Base-by-base conservation (phyloP, 1,139 yeast genomes). In the Taphrina confusa region DNA sequence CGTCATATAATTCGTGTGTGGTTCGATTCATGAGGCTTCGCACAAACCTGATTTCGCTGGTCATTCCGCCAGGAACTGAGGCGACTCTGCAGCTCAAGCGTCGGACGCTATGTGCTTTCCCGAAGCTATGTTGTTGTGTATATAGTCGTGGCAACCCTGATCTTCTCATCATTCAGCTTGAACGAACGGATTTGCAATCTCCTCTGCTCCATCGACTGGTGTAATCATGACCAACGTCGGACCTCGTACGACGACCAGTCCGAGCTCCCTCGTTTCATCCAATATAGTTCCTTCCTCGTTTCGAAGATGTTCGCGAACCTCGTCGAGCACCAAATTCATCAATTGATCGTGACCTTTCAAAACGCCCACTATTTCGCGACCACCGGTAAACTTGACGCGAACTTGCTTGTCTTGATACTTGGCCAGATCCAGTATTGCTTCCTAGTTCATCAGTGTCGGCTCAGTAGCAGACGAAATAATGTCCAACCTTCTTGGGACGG, bases 311-410 rank as follows among this genome's bases (percentile, higher is more conserved):
- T 92, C 97, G 51, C 79, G 79, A 11, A 87, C 91, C 49, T 90
- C 84, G 68, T 90, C 96, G 66, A 92, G 79, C 6, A 92, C 97
- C 67, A 92, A 78, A 74, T 92, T 92, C 95, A 91, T 86, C 72
- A 90, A 79, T 72, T 87, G 95, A 72, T 92, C 98, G 71, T 80
- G 90, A 18, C 98, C 97, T 68, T 87, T 88, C 67, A 92, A 79
- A 0, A 76, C 74, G 23, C 98, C 98, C 25, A 79, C 78, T 8
- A 91, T 84, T 64, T 77, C 79, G 71, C 97, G 81, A 12, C 96
- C 97, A n/a, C 96, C 96, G 67, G 84, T 80, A 70, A 92, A 83
- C 69, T 87, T 84, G 62, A 90, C 95, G 67, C 86, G 80, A 57
- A 92, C 82, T 66, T 79, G 74, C 66, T 85, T 79, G 71, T 88